phyloP scores from a whole-genome alignment of 768 basidiomycete genomes.

The Leccinellum albellum region DNA sequence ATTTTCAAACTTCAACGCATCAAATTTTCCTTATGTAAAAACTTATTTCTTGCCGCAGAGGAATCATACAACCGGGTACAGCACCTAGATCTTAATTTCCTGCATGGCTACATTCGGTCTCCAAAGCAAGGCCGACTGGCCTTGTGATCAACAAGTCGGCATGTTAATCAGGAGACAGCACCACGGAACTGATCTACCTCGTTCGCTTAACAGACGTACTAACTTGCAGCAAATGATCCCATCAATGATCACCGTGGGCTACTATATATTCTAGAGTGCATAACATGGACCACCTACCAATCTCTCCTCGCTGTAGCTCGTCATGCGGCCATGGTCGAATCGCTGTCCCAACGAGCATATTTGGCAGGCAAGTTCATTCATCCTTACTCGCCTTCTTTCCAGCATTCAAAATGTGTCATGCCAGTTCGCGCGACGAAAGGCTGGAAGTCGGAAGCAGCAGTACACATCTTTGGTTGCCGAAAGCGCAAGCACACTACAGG shows the following conservation, averaged over 20 bases:
- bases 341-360: neutral
- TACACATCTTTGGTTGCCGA: constrained; percentile 14
- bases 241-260: neutral
- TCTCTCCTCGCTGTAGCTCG: neutral
- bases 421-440: neutral
- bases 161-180: neutral
- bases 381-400: neutral
- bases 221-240: neutral
- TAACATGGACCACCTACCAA: neutral
- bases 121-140: neutral
- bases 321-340: constrained; percentile 3
- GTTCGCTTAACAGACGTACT: neutral
- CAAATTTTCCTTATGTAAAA: neutral
- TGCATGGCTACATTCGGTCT: neutral
- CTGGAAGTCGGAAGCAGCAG: constrained; percentile 8
- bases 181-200: neutral
- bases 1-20: neutral
- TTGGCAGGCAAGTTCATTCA: constrained; percentile 6
- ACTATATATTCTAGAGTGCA: neutral
- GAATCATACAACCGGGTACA: neutral
- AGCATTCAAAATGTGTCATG: neutral
- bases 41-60: neutral
- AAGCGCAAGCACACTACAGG: constrained; percentile 13
- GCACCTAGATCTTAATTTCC: neutral
- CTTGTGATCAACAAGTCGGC: neutral